Conservation (phyloP, 805 yeast genomes). For the Brettanomyces custersianus region DNA sequence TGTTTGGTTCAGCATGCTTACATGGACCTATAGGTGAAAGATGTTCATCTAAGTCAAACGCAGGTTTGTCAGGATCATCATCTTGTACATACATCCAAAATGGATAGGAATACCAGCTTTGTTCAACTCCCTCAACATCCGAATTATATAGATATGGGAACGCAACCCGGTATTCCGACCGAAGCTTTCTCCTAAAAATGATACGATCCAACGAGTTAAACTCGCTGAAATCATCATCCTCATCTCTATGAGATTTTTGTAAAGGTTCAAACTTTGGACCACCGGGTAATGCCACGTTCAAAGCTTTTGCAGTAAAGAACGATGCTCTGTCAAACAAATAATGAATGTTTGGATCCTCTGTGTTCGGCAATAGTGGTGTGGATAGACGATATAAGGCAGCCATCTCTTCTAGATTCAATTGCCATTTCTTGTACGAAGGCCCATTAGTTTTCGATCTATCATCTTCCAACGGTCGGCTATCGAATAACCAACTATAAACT, state of each 20-base stretch:
- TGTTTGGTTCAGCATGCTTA: slow-evolving; percentile 8
- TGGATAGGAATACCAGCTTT: slow-evolving; percentile 60
- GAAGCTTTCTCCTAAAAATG: slow-evolving; percentile 66
- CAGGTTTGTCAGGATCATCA: slow-evolving; percentile 42
- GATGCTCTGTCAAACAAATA: slow-evolving; percentile 73
- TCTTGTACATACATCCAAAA: slow-evolving; percentile 38
- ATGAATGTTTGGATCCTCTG: slow-evolving; percentile 47
- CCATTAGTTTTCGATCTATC: slow-evolving; percentile 54
- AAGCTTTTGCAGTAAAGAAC: slow-evolving; percentile 84
- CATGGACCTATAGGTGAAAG: slow-evolving; percentile 42
- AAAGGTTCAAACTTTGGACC: slow-evolving; percentile 95
- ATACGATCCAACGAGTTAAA: slow-evolving; percentile 84
- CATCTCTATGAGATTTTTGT: slow-evolving; percentile 53
- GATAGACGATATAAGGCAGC: slow-evolving; percentile 58
- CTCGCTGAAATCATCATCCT: slow-evolving; percentile 73
- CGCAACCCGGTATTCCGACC: slow-evolving; percentile 81
- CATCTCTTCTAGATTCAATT: slow-evolving; percentile 51
- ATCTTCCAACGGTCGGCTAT: slow-evolving; percentile 62
- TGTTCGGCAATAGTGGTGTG: slow-evolving; percentile 54
- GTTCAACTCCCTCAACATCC: slow-evolving; percentile 53
- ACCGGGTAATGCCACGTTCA: slow-evolving; percentile 82
- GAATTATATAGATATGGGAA: slow-evolving; percentile 82
- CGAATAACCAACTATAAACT: slow-evolving; percentile 73
- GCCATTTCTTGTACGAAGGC: slow-evolving; percentile 69
- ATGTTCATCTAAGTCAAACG: slow-evolving; percentile 45